These are phyloP conservation scores for Parathielavia appendiculata DNA, from an alignment of 495 filamentous ascomycete genomes.

Conservation along the genomic window DNA sequence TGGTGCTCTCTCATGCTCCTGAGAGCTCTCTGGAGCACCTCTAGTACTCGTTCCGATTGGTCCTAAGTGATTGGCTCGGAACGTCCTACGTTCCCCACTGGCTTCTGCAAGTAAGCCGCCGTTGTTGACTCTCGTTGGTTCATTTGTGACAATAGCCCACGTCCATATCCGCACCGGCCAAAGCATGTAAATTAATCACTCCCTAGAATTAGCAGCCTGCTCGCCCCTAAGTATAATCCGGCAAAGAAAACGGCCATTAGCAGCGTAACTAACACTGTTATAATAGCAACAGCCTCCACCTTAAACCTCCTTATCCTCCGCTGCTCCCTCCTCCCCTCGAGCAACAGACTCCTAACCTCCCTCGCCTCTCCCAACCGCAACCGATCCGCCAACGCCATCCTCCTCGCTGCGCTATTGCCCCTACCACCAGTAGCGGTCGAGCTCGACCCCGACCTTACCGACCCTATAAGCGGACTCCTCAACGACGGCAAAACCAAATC, in stretches of 20 bases:
- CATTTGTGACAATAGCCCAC: too few relatives aligned
- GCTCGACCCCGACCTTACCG: not conserved
- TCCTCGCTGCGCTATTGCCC: not conserved
- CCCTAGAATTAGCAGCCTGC: too few relatives aligned
- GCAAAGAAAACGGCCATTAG: conserved; percentile 17
- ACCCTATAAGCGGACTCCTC: not conserved
- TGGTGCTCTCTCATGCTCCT: too few relatives aligned
- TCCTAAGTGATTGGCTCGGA: too few relatives aligned
- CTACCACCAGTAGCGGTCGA: too few relatives aligned
- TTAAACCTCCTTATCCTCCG: not conserved
- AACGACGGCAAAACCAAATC: not conserved
- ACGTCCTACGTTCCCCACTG: too few relatives aligned
- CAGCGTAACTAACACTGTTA: conserved; percentile 6
- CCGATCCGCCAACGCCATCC: not conserved
- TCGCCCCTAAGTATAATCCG: conserved; percentile 14
- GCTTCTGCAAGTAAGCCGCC: too few relatives aligned
- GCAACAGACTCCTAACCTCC: not conserved
- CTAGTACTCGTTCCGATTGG: too few relatives aligned
- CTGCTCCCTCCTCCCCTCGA: not conserved
- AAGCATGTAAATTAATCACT: too few relatives aligned
- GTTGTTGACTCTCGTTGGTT: too few relatives aligned
- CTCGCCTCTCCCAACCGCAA: not conserved
- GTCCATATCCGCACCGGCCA: too few relatives aligned
- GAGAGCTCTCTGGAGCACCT: too few relatives aligned
- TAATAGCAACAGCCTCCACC: not conserved